Conservation (phyloP, 2,329 filamentous ascomycete species). For the Exophiala bonariae region DNA sequence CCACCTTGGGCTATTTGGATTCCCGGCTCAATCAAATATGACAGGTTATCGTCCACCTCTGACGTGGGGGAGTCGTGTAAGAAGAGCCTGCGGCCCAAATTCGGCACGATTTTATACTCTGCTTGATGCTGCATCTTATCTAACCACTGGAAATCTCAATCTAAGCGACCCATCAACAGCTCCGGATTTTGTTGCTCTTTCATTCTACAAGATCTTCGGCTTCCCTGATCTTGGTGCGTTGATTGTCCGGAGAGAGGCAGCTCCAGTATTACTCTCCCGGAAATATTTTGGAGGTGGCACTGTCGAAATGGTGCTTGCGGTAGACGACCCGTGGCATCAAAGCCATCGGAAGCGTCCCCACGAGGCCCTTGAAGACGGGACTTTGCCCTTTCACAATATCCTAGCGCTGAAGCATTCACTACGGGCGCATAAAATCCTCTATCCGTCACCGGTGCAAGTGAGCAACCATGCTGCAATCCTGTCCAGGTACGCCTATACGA, state of each 20-base stretch:
- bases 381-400: slow-evolving; percentile 84
- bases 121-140: slow-evolving; percentile 64
- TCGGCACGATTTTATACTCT: slow-evolving; percentile 47
- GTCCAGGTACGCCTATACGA: slow-evolving; percentile 55
- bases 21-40: slow-evolving; percentile 71
- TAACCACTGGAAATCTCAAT: slow-evolving; percentile 61
- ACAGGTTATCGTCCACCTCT: slow-evolving; percentile 63
- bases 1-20: slow-evolving; percentile 55
- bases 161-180: slow-evolving; percentile 54
- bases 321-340: slow-evolving; percentile 78
- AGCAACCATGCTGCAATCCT: slow-evolving; percentile 70
- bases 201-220: slow-evolving; percentile 68
- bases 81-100: neutral
- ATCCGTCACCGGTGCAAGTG: slow-evolving; percentile 67
- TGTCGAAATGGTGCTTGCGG: slow-evolving; percentile 75
- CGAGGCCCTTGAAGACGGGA: slow-evolving; percentile 67
- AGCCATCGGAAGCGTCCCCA: slow-evolving; percentile 67
- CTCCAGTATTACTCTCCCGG: slow-evolving; percentile 62
- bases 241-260: slow-evolving; percentile 58
- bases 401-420: slow-evolving; percentile 76
- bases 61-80: slow-evolving; percentile 49
- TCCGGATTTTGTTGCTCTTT: slow-evolving; percentile 63
- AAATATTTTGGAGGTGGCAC: slow-evolving; percentile 71
- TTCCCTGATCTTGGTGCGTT: slow-evolving; percentile 64
- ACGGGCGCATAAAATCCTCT: slow-evolving; percentile 66